Conservation (phyloP, 345 rosid genomes). For the Eucalyptus paniculata region DNA sequence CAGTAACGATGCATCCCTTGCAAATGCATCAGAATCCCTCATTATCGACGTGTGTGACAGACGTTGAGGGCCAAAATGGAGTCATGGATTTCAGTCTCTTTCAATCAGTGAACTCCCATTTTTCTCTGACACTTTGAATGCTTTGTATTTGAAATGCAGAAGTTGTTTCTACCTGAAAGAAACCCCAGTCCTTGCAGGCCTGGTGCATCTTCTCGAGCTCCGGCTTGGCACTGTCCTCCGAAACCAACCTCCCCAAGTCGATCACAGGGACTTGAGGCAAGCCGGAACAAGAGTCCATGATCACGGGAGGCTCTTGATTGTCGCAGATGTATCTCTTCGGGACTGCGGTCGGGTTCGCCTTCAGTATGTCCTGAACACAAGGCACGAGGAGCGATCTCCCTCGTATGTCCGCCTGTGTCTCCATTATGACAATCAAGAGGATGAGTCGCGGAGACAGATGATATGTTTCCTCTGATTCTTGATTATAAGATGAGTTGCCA, state of each 20-base stretch:
- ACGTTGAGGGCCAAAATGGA: neutral
- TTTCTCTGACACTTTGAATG: neutral
- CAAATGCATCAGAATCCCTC: neutral
- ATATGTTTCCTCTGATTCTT: neutral
- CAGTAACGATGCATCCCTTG: neutral
- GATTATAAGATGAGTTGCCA: neutral
- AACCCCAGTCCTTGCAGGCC: conserved; percentile 9
- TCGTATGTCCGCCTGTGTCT: neutral
- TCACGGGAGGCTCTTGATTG: neutral
- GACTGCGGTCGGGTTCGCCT: neutral
- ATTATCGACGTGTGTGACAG: neutral
- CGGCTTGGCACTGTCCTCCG: neutral
- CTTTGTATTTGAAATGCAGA: neutral
- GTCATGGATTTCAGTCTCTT: neutral
- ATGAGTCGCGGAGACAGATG: neutral
- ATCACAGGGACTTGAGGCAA: neutral
- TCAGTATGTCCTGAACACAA: neutral
- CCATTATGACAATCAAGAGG: neutral
- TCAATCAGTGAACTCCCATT: neutral
- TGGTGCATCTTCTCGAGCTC: neutral
- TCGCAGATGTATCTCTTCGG: neutral
- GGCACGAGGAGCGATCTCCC: neutral
- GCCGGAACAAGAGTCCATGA: neutral
- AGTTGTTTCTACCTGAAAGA: neutral
- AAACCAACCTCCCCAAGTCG: neutral